Conservation (phyloP, 2,329 filamentous ascomycete genomes). For the Achaetomium macrosporum region DNA sequence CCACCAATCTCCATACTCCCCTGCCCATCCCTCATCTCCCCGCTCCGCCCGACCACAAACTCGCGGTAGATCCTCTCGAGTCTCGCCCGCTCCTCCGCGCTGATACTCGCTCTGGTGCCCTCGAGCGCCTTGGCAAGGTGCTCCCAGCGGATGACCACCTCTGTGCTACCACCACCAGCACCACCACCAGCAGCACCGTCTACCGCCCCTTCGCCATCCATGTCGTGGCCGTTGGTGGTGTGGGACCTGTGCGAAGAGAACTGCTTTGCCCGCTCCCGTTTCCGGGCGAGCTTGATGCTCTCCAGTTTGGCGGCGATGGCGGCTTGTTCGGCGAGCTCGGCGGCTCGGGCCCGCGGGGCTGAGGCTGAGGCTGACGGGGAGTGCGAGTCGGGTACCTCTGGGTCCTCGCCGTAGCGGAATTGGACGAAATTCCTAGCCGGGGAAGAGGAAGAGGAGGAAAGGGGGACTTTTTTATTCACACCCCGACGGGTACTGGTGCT, state of each 20-base stretch:
- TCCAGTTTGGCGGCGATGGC: conserved; percentile 77
- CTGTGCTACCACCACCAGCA: conserved; percentile 34
- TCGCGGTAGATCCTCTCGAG: conserved; percentile 81
- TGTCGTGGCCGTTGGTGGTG: conserved; percentile 3
- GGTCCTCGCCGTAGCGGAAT: conserved; percentile 70
- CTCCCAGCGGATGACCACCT: conserved; percentile 78
- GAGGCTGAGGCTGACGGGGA: conserved; percentile 39
- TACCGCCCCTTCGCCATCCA: conserved; percentile 1
- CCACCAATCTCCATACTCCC: conserved; percentile 89
- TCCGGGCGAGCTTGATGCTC: conserved; percentile 66
- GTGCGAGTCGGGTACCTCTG: conserved; percentile 33
- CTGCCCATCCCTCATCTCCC: conserved; percentile 92
- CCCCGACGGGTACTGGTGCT: conserved; percentile 28
- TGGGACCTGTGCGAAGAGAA: conserved; percentile 22
- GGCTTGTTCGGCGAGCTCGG: conserved; percentile 66
- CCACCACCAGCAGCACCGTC: conserved; percentile 18
- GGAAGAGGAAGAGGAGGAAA: conserved; percentile 18
- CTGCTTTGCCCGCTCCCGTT: conserved; percentile 47
- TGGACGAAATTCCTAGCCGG: conserved; percentile 61
- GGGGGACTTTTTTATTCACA: conserved; percentile 32
- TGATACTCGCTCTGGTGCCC: conserved; percentile 77
- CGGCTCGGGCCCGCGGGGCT: conserved; percentile 43
- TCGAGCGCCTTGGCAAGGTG: conserved; percentile 75
- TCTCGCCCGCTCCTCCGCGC: conserved; percentile 65
- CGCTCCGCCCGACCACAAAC: conserved; percentile 87